phyloP scores from a whole-genome alignment of 768 basidiomycete species.

The Imleria badia region DNA sequence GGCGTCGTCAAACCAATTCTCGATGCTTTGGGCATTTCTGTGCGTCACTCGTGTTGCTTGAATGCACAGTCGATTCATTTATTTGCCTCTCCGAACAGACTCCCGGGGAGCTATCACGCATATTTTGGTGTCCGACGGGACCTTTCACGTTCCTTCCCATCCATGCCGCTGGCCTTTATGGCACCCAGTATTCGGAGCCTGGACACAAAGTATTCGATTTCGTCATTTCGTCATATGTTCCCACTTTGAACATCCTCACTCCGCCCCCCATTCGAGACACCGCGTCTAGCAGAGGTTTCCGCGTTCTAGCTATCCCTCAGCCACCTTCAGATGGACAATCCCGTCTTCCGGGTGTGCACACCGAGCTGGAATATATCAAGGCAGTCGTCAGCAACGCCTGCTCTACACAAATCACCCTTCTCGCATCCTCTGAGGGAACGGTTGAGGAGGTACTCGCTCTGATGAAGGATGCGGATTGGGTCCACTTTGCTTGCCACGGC shows the following conservation, averaged over 20 bases:
- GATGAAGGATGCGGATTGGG: constrained; percentile 2
- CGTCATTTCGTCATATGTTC: constrained; percentile 23
- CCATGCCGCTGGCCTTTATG: background rate
- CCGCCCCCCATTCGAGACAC: background rate
- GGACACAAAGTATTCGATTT: background rate
- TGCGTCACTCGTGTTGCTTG: background rate
- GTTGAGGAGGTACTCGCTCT: background rate
- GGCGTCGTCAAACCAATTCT: background rate
- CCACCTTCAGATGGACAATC: constrained; percentile 7
- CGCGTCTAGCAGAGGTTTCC: background rate
- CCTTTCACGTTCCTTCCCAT: background rate
- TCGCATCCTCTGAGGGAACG: background rate
- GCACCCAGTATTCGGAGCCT: background rate
- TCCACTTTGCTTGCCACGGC: constrained; percentile 35
- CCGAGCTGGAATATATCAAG: constrained; percentile 22
- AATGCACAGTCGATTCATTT: background rate
- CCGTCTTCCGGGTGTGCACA: constrained; percentile 4
- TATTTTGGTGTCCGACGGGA: background rate
- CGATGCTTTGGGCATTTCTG: background rate
- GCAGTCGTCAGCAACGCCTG: too few species aligned
- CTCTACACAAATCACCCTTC: background rate
- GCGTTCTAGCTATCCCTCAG: constrained; percentile 6
- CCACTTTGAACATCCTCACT: constrained; percentile 22
- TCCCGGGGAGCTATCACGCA: too few species aligned
- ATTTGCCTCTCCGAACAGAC: too few species aligned